Evolutionary conservation across 805 yeast genomes (phyloP).

Genomic region (Naumovozyma castellii): DNA sequence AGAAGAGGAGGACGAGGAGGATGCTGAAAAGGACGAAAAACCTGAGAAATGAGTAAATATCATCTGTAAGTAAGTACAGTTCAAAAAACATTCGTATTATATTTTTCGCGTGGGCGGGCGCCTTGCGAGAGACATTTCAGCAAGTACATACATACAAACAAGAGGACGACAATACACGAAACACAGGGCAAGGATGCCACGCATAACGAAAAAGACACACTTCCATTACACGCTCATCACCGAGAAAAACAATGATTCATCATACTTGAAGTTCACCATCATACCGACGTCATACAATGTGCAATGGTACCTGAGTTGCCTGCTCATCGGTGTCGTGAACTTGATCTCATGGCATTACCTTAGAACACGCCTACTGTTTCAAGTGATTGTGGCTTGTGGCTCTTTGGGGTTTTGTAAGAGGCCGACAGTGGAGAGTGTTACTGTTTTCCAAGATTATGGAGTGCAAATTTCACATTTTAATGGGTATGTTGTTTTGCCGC

Average conservation of each 20-base stretch:
- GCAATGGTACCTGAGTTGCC: not conserved
- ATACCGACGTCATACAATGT: constrained; percentile 5
- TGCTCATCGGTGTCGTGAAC: too few species aligned
- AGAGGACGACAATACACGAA: not conserved
- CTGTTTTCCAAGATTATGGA: constrained; percentile 20
- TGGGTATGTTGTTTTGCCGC: constrained; percentile 22
- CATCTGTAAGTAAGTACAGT: not conserved
- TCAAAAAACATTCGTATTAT: too few species aligned
- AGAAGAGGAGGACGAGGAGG: not conserved
- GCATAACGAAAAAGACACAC: not conserved
- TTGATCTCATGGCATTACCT: too few species aligned
- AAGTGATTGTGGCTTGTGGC: too few species aligned
- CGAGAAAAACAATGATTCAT: constrained; percentile 4
- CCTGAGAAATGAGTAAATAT: not conserved
- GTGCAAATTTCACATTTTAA: constrained; percentile 14
- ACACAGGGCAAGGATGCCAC: too few species aligned
- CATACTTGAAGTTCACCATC: constrained; percentile 9
- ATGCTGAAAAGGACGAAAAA: constrained; percentile 1
- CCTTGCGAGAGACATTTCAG: too few species aligned
- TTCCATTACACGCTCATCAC: constrained; percentile 5
- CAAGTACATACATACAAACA: not conserved
- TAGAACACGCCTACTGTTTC: too few species aligned
- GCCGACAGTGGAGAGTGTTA: too few species aligned
- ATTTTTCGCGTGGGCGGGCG: too few species aligned
- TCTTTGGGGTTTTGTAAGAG: too few species aligned